A percentile compares a stretch with the other conserved stretches of the same genome.
Evolutionary conservation across 2,329 filamentous ascomycete species (phyloP).

Genomic region (Paraphaeosphaeria sporulosa): DNA sequence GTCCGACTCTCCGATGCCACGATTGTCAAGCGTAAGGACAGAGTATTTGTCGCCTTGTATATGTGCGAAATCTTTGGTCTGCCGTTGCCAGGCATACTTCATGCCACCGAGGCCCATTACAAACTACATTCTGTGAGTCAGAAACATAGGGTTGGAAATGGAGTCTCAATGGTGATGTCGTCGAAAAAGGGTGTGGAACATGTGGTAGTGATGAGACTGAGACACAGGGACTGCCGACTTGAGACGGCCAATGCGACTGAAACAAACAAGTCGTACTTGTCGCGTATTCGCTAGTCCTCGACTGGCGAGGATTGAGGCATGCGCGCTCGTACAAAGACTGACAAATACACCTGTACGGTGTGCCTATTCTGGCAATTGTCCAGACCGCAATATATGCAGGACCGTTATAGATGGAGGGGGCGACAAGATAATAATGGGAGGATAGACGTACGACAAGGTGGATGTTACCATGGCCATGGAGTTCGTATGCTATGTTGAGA

Average conservation of each 20-base stretch:
- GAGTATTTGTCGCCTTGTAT: constrained; percentile 71
- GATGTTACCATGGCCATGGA: constrained; percentile 76
- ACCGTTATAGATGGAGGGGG: constrained; percentile 24
- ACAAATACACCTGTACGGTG: constrained; percentile 15
- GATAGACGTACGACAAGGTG: constrained; percentile 72
- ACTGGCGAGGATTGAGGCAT: neutral
- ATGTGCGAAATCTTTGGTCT: constrained; percentile 84
- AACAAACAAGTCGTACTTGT: constrained; percentile 39
- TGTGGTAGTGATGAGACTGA: constrained; percentile 34
- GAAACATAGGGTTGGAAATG: neutral
- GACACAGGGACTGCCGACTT: constrained; percentile 33
- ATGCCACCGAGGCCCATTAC: constrained; percentile 81
- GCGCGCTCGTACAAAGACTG: neutral
- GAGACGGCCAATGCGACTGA: constrained; percentile 47
- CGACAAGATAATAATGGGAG: neutral
- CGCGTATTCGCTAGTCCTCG: neutral
- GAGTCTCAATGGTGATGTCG: constrained; percentile 10
- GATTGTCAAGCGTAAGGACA: constrained; percentile 81
- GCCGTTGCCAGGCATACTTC: constrained; percentile 78
- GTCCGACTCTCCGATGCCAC: constrained; percentile 81
- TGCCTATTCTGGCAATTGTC: constrained; percentile 21
- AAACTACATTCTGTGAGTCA: constrained; percentile 61
- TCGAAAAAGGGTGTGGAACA: constrained; percentile 28
- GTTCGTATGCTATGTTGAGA: constrained; percentile 77
- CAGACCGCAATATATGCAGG: constrained; percentile 23